Evolutionary conservation across 75 land plant genomes (phyloP), one percentile per base, ranked within the genome.

Genomic region (Pinus tabuliformis): DNA sequence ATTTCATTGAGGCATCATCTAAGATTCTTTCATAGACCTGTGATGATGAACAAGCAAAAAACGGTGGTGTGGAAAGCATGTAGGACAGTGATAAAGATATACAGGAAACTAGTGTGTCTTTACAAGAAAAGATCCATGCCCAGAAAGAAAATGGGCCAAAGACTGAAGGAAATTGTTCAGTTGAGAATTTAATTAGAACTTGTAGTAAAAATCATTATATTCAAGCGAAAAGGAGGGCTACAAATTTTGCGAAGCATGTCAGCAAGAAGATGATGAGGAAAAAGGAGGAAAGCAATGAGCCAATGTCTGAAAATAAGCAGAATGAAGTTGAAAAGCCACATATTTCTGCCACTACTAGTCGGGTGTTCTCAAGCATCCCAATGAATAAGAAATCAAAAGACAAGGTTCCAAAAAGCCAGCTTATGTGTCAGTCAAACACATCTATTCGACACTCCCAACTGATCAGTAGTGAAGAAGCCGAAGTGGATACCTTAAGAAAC

Each of bases 171-270:
- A 26, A 26, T 0, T 26, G 26, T 26, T 26, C 26, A 26, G 26
- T 26, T 26, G 26, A 26, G 26, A 26, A 26, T 26, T 26, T 26
- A 26, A 26, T 26, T 26, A 26, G 26, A 26, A 26, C 26, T 26
- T 26, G 26, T 1, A 93, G 98, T 36, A 94, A 93, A 79, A 91
- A 90, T 68, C 98, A 93, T 75, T 89, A 89, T 60, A 80, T 85
- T 36, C 95, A 92, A 26, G 26, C 0, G 26, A 26, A 26, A 26
- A 26, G 26, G 26, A 26, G 26, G 0, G 26, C 26, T 26, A 89
- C 91, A 16, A 90, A 86, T 81, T 86, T 90, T 59, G 89, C 92
- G 20, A 15, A 84, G 56, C 68, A 85, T 74, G 92, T 91, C 11
- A 84, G 79, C 56, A 9, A 83, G 18, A 86, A 85, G 89, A 92